Conservation (phyloP, 2,329 filamentous ascomycete species). For the Colletotrichum sp. region DNA sequence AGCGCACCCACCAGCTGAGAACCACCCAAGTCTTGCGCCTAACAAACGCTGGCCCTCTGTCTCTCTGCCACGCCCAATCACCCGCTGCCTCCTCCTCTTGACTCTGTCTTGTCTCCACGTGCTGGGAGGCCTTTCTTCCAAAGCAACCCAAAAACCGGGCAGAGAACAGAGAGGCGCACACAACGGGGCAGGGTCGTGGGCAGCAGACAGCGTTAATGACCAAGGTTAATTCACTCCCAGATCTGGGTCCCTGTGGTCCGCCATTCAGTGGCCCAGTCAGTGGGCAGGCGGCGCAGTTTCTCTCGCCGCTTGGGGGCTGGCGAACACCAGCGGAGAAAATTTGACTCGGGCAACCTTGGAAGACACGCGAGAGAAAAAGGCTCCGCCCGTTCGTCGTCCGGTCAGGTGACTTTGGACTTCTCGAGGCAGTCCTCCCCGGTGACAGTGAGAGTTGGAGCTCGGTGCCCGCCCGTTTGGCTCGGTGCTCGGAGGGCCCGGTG, state of each 20-base stretch:
- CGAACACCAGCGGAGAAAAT: neutral
- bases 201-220: neutral
- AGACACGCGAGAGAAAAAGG: neutral
- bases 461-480: neutral
- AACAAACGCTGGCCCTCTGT: neutral
- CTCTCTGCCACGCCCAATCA: neutral
- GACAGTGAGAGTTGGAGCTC: neutral
- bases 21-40: neutral
- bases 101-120: neutral
- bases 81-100: neutral
- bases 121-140: neutral
- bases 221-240: neutral
- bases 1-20: conserved; percentile 7
- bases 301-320: neutral
- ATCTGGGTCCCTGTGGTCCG: neutral
- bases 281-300: neutral
- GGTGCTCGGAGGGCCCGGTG: neutral
- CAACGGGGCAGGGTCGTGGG: neutral
- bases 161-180: neutral
- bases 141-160: neutral
- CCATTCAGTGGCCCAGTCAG: neutral
- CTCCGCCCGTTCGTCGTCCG: neutral
- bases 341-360: neutral
- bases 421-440: neutral
- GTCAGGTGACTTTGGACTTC: neutral